phyloP scores from a whole-genome alignment of 306 rosid species.

The Styphnolobium japonicum region DNA sequence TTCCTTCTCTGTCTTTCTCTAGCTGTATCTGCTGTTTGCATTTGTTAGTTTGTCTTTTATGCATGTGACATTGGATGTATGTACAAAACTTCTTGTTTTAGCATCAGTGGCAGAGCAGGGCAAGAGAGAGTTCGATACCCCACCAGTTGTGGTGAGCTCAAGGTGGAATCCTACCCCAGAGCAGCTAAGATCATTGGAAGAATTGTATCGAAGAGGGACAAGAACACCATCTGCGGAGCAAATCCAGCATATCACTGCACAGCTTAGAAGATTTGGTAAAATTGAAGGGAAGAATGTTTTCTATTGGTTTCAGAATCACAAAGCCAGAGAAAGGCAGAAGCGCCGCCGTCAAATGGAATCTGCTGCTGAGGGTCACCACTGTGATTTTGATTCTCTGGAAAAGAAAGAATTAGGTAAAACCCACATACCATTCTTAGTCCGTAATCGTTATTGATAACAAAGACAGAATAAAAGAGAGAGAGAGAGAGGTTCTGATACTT shows the following conservation, averaged over 20 bases:
- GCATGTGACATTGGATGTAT: not conserved
- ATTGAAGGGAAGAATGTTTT: conserved; percentile 80
- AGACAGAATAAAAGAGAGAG: not conserved
- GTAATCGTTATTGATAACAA: conserved; percentile 6
- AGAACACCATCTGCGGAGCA: conserved; percentile 87
- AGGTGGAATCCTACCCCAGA: conserved; percentile 97
- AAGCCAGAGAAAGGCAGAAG: conserved; percentile 78
- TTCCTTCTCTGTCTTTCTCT: not conserved
- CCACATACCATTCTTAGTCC: not conserved
- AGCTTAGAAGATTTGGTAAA: conserved; percentile 66
- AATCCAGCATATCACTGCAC: conserved; percentile 69
- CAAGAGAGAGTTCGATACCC: conserved; percentile 50
- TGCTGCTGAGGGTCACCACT: not conserved
- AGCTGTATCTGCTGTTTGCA: not conserved
- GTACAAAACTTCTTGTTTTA: not conserved
- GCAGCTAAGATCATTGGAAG: conserved; percentile 81
- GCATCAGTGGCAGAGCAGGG: conserved; percentile 47
- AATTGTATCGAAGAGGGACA: conserved; percentile 75
- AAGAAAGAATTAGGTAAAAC: conserved; percentile 49
- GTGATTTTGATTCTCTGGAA: conserved; percentile 32
- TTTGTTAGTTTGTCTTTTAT: not conserved
- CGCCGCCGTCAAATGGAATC: conserved; percentile 81
- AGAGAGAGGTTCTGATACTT: not conserved
- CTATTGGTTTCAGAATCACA: conserved; percentile 84
- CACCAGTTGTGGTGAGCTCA: conserved; percentile 75